A percentile compares a stretch with the other conserved stretches of the same genome.
phyloP scores from a whole-genome alignment of 805 yeast species.

The Candida dendrica region DNA sequence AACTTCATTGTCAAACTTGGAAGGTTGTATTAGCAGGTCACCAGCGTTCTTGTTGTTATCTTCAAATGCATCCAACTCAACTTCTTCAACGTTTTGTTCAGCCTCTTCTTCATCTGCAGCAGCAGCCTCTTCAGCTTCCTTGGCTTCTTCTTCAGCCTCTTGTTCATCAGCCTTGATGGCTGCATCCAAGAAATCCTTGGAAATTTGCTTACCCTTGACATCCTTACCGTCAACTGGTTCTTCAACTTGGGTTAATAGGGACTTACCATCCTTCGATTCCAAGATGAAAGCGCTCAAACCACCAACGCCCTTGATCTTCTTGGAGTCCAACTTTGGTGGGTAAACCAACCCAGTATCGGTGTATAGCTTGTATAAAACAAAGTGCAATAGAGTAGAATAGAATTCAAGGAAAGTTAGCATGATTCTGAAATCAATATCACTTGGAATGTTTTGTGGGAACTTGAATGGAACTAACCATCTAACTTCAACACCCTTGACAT shows the following conservation, averaged over 20 bases:
- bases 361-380: constrained; percentile 78
- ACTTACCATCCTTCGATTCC: constrained; percentile 34
- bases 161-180: constrained; percentile 35
- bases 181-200: constrained; percentile 45
- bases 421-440: constrained; percentile 91
- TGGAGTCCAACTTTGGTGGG: constrained; percentile 75
- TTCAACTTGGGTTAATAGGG: constrained; percentile 14
- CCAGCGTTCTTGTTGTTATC: constrained; percentile 55
- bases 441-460: constrained; percentile 91
- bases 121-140: constrained; percentile 24
- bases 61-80: constrained; percentile 64
- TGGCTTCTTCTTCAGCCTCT: constrained; percentile 30
- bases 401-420: constrained; percentile 96
- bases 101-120: constrained; percentile 25
- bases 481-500: constrained; percentile 82
- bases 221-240: constrained; percentile 17
- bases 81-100: constrained; percentile 30
- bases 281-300: constrained; percentile 81
- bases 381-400: constrained; percentile 86
- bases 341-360: constrained; percentile 79
- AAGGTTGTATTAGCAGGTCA: constrained; percentile 71
- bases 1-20: constrained; percentile 47
- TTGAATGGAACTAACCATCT: constrained; percentile 97
- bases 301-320: constrained; percentile 75
- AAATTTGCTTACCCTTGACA: constrained; percentile 34